Evolutionary conservation across 2,329 filamentous ascomycete species (phyloP).

Genomic region (Cordyceps cicadae): DNA sequence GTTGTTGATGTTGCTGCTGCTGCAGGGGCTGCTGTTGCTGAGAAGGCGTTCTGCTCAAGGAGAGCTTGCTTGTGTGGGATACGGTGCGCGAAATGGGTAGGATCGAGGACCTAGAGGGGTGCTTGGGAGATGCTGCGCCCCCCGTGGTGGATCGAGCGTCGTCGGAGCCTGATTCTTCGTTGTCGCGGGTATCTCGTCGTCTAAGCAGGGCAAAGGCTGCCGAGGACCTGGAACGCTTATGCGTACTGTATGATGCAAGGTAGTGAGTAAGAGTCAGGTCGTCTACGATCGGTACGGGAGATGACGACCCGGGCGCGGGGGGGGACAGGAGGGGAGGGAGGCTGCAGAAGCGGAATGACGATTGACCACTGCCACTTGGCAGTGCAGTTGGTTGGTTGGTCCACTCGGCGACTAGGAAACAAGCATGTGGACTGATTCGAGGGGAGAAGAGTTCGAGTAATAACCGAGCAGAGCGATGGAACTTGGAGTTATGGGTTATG

Average conservation of each 20-base stretch:
- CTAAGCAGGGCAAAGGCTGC: constrained; percentile 46
- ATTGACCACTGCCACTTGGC: background rate
- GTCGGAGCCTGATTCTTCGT: constrained; percentile 45
- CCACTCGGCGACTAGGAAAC: constrained; percentile 2
- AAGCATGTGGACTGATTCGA: constrained; percentile 5
- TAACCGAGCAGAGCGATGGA: background rate
- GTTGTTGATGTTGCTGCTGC: constrained; percentile 13
- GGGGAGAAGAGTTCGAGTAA: background rate
- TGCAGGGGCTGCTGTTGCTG: constrained; percentile 17
- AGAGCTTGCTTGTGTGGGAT: constrained; percentile 39
- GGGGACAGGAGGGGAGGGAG: background rate
- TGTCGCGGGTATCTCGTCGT: constrained; percentile 39
- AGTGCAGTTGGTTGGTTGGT: background rate
- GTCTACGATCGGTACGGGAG: background rate
- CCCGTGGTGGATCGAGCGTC: constrained; percentile 36
- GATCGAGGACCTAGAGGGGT: constrained; percentile 21
- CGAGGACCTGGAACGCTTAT: constrained; percentile 48
- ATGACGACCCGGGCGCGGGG: background rate
- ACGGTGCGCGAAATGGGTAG: constrained; percentile 29
- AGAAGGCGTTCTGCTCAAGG: constrained; percentile 35
- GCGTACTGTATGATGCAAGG: constrained; percentile 23
- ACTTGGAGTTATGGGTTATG: background rate
- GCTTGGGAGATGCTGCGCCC: constrained; percentile 24
- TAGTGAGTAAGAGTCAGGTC: constrained; percentile 9
- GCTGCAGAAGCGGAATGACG: background rate